Evolutionary conservation across 2,329 filamentous ascomycete genomes (phyloP), one percentile per base, ranked within the genome.

Genomic region (Sphaerulina vaccinii): DNA sequence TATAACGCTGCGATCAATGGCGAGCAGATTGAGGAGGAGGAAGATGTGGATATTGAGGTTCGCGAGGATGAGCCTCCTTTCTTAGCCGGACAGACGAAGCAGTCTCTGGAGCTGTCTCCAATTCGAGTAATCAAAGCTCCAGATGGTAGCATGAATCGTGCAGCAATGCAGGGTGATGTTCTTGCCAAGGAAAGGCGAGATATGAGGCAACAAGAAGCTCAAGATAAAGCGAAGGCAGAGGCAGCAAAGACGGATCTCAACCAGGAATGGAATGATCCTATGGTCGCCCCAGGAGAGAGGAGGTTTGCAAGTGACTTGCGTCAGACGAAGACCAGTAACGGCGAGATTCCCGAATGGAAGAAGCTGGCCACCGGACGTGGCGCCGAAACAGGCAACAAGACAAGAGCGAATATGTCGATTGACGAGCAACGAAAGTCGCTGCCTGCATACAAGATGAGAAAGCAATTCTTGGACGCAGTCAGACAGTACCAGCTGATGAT

Each of bases 41-140:
- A 96, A 70, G 93, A 99, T 66, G 84, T 99, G 3, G 93, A 99
- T 64, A 99, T 99, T 57, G 93, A 99, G 70, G 88, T 99, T 23
- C 83, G 86, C 60, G 93, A 99, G 56, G 93, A 99, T 63, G 93
- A 99, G 65, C 95, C 93, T 0, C 93, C 93, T 0, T 99, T 99
- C 76, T 72, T 99, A 57, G 88, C 89, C 13, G 93, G 93, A 3
- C 95, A 99, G 70, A 99, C 93, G 0, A 96, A 96, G 67, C 91
- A 96, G 67, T 96, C 90, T 8, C 78, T 99, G 7, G 93, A 99
- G 65, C 75, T 99, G 3, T 96, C 91, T 1, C 93, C 93, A 0
- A 99, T 99, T 56, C 82, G 95, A 58, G 91, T 99, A 18, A 89
- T 99, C 62, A 97, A 97, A 71, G 93, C 93, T 1, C 95, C 93